Evolutionary conservation across 2,329 filamentous ascomycete species (phyloP), one percentile per base, ranked within the genome.

Genomic region (Exophiala aquamarina): DNA sequence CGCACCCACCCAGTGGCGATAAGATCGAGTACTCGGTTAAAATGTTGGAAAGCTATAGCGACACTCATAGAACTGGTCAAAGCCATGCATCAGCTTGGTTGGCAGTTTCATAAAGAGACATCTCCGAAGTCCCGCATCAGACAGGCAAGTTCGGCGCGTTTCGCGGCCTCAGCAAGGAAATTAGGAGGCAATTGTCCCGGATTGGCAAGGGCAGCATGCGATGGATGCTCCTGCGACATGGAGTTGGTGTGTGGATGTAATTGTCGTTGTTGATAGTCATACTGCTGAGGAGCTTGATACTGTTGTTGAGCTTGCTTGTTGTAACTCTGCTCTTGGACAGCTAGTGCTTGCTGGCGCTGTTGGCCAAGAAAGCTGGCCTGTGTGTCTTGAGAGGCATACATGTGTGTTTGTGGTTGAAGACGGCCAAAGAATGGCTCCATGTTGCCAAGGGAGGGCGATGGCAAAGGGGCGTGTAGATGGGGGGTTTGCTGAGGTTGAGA

Each of bases 81-180:
- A 18, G 32, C 9, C n/a, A 15, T 6, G 32, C n/a, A 31, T 14
- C 32, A n/a, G n/a, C 17, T 18, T 20, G 21, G 23, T 26, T 11
- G 23, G 6, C 23, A 26, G 23, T 6, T 6, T 39, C 38, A 65
- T 15, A 89, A 68, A 43, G 79, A 81, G 62, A 87, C 78, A 55
- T 83, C 81, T 61, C 89, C 89, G 63, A 97, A 78, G 68, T 96
- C 92, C 53, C 91, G 79, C 76, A 91, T 87, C 65, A 96, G 74
- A 61, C 90, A 83, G 33, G 89, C 89, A 76, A 96, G 87, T 69
- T 96, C 89, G 8, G 92, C 92, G 33, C 91, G 78, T 70, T 95
- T 95, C 34, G 90, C 92, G 2, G 92, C 92, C 73, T 97, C 92
- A 28, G 91, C 91, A 33, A 96, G 79, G 62, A 92, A 88, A 67